Percentiles rank a stretch among this genome's conserved stretches.
These are phyloP conservation scores for Termitomyces sp. DNA, from an alignment of 768 basidiomycete species.

Conservation along the genomic window DNA sequence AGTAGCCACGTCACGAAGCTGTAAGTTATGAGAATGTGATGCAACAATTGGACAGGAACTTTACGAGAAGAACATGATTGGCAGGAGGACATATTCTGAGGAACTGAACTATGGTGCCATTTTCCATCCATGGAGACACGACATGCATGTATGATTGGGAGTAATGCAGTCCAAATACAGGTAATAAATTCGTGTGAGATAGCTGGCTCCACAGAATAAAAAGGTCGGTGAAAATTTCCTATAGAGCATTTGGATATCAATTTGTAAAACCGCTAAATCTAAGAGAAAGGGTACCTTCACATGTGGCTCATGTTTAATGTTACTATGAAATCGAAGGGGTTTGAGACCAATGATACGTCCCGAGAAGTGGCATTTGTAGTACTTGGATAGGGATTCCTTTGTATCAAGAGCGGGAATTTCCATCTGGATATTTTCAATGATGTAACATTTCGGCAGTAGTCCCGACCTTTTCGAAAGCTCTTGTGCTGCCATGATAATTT, in stretches of 20 bases:
- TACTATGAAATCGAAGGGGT: neutral
- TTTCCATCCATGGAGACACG: neutral
- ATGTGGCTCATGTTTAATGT: neutral
- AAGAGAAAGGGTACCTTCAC: neutral
- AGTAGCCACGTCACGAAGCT: neutral
- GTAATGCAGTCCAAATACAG: neutral
- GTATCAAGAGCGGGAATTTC: neutral
- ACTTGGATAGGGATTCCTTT: neutral
- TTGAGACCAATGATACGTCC: neutral
- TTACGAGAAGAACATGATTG: neutral
- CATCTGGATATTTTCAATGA: neutral
- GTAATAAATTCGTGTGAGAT: neutral
- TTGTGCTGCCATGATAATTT: neutral
- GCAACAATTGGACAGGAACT: neutral
- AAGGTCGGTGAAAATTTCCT: neutral
- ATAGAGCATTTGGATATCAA: too few species aligned
- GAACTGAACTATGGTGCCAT: neutral
- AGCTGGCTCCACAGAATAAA: neutral
- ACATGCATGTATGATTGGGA: neutral
- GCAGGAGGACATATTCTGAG: neutral
- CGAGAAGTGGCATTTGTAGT: neutral
- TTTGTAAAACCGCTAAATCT: neutral
- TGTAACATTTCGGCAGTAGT: neutral
- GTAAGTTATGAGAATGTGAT: neutral
- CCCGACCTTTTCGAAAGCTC: neutral